Conservation (phyloP, 1,139 yeast species). For the Pichia terricola region DNA sequence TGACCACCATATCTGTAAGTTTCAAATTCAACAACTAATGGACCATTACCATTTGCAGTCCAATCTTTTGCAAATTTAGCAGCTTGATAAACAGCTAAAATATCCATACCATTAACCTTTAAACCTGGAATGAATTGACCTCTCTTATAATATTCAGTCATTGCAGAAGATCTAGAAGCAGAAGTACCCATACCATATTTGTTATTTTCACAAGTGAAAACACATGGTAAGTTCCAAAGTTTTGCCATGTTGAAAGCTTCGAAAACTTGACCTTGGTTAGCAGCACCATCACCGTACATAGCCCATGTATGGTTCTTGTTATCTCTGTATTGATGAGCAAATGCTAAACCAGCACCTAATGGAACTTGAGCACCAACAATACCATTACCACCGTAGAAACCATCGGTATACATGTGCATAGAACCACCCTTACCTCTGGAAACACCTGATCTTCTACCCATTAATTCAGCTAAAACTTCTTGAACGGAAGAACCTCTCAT, state of each 20-base stretch:
- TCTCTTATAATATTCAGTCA: constrained; percentile 95
- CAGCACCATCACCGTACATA: constrained; percentile 97
- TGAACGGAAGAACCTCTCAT: constrained; percentile 92
- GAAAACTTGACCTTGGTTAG: constrained; percentile 98
- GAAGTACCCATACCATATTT: constrained; percentile 99
- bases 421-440: constrained; percentile 99
- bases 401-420: constrained; percentile 95
- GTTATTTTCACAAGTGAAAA: constrained; percentile 96
- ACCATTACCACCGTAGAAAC: constrained; percentile 98
- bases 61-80: constrained; percentile 96
- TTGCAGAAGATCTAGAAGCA: constrained; percentile 92
- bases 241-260: constrained; percentile 98
- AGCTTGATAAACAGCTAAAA: constrained; percentile 89
- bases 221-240: constrained; percentile 91
- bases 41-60: constrained; percentile 91
- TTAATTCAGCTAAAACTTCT: constrained; percentile 85
- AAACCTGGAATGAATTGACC: constrained; percentile 99
- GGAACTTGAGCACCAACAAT: constrained; percentile 99
- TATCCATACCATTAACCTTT: constrained; percentile 98
- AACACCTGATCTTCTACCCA: constrained; percentile 94
- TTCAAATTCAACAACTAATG: constrained; percentile 90
- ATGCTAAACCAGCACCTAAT: constrained; percentile 93
- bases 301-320: constrained; percentile 78
- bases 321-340: constrained; percentile 89
- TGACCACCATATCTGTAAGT: constrained; percentile 99